Conservation (phyloP, 768 basidiomycete genomes). For the Russula dissimulans region DNA sequence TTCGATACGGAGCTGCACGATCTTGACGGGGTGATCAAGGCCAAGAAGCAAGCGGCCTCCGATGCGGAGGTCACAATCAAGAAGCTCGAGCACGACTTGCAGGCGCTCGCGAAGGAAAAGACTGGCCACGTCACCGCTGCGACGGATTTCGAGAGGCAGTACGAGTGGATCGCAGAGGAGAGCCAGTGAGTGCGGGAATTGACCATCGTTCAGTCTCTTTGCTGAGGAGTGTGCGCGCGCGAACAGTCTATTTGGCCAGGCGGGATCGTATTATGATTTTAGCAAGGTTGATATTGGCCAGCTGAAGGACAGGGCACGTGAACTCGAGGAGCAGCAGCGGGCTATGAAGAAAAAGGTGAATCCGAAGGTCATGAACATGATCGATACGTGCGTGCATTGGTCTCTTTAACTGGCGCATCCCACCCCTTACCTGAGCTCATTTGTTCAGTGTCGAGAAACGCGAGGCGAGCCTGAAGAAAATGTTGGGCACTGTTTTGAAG, state of each 20-base stretch:
- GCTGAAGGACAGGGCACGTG: slow-evolving; percentile 54
- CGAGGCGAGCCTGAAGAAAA: slow-evolving; percentile 79
- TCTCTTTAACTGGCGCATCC: neutral
- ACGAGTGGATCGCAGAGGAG: slow-evolving; percentile 86
- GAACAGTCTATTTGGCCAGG: slow-evolving; percentile 57
- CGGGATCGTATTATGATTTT: slow-evolving; percentile 79
- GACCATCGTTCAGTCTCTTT: neutral
- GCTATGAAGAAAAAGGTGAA: slow-evolving; percentile 95
- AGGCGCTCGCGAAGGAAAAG: slow-evolving; percentile 55
- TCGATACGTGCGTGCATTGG: too few species aligned
- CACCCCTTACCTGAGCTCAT: neutral
- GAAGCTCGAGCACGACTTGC: slow-evolving; percentile 63
- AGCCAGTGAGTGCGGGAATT: slow-evolving; percentile 50
- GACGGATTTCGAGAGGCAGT: slow-evolving; percentile 64
- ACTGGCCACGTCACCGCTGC: slow-evolving; percentile 42
- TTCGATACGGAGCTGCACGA: slow-evolving; percentile 85
- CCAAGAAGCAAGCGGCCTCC: slow-evolving; percentile 60
- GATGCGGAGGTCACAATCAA: slow-evolving; percentile 59
- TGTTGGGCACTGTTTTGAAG: slow-evolving; percentile 76
- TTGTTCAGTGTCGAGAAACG: slow-evolving; percentile 82
- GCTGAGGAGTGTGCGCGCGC: neutral
- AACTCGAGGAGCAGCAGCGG: slow-evolving; percentile 70
- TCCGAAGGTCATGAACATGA: slow-evolving; percentile 84
- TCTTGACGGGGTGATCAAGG: slow-evolving; percentile 74
- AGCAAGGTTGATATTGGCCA: slow-evolving; percentile 46